These are phyloP conservation scores for Pichia cabralensis DNA, from an alignment of 805 yeast species.

Conservation along the genomic window DNA sequence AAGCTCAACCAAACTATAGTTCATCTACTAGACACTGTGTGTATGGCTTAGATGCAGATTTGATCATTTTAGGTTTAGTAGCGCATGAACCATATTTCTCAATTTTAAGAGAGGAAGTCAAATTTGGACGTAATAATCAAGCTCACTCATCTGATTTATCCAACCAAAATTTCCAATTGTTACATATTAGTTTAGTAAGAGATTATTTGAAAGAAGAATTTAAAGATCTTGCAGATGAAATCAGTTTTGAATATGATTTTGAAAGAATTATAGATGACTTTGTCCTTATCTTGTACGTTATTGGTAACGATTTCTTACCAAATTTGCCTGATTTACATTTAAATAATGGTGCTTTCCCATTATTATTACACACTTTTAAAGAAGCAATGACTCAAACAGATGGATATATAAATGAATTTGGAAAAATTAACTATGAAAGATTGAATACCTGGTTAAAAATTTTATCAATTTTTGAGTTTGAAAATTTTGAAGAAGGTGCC, in stretches of 20 bases:
- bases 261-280: slow-evolving; percentile 90
- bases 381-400: slow-evolving; percentile 61
- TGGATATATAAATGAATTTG: slow-evolving; percentile 79
- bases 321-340: slow-evolving; percentile 88
- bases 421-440: slow-evolving; percentile 67
- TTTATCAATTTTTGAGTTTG: slow-evolving; percentile 70
- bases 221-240: slow-evolving; percentile 49
- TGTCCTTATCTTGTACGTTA: slow-evolving; percentile 82
- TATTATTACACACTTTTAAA: slow-evolving; percentile 80
- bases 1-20: slow-evolving; percentile 63
- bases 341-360: slow-evolving; percentile 95
- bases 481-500: slow-evolving; percentile 75
- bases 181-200: slow-evolving; percentile 80
- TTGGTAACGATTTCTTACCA: slow-evolving; percentile 97
- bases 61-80: slow-evolving; percentile 85
- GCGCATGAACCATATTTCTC: slow-evolving; percentile 96
- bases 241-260: slow-evolving; percentile 67
- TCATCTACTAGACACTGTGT: slow-evolving; percentile 86
- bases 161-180: slow-evolving; percentile 69
- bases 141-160: slow-evolving; percentile 38
- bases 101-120: slow-evolving; percentile 88
- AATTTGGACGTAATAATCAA: slow-evolving; percentile 55
- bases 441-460: slow-evolving; percentile 67
- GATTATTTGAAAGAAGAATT: slow-evolving; percentile 89
- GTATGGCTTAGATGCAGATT: slow-evolving; percentile 93